Evolutionary conservation across 1,284 basidiomycete genomes (phyloP), one percentile per base, ranked within the genome.

Genomic region (Pterulicium gracile): DNA sequence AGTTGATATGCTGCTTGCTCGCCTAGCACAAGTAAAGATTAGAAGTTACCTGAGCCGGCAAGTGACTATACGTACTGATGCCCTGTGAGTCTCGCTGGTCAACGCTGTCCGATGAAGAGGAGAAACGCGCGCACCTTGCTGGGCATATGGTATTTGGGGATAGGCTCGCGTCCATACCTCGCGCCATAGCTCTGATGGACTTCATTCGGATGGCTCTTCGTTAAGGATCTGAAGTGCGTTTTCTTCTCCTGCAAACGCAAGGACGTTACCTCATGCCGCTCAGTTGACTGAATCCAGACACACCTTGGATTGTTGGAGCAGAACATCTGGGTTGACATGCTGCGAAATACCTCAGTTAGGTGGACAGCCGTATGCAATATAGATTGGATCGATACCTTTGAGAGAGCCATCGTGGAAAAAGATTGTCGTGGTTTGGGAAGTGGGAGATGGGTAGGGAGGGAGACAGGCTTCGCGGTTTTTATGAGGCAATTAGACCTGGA

Each of bases 71-170:
- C 36, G 5, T 5, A 39, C 36, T 17, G 5, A 39, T 39, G n/a
- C 36, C 36, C 36, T 39, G 15, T 39, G 36, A 4, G 36, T 83
- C 68, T 79, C 27, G 2, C 3, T 34, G 4, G 42, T 21, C 15
- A 18, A 24, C 13, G n/a, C 39, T 34, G 36, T 14, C 46, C 24
- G 23, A 13, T 5, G 17, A 32, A 40, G 15, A 46, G 36, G 22
- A 21, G 17, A 43, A 2, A 12, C 17, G 12, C 3, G 42, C 52
- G 3, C 50, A 72, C 77, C 61, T 73, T 76, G 44, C 67, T 67
- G 0, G 83, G 72, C n/a, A 88, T 57, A 49, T 67, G 71, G 58
- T 73, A 88, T 57, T 83, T 88, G 14, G 84, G 81, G 47, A 88
- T 62, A 13, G 79, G 70, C 18, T 57, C 58, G 5, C 78, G 79